Evolutionary conservation across 2,329 filamentous ascomycete genomes (phyloP), one percentile per base, ranked within the genome.

Genomic region (Colletotrichum sp.): DNA sequence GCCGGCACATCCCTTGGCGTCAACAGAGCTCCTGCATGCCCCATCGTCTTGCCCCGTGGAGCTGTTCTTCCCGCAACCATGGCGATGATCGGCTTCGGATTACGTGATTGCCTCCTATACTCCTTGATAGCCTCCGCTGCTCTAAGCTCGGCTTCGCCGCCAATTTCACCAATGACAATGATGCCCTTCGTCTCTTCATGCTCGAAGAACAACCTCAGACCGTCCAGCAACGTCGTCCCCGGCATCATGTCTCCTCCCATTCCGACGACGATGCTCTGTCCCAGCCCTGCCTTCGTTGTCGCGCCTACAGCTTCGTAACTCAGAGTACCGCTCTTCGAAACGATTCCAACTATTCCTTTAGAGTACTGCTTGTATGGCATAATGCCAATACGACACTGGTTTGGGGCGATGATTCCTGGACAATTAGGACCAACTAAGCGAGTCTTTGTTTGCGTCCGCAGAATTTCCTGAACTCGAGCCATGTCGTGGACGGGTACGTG

Each of bases 271-370:
- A 96, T 85, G 80, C 93, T 95, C 83, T 96, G 95, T 0, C 95
- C 95, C 1, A 96, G 86, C 0, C 94, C 94, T n/a, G 91, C 92
- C 76, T 92, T 88, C 8, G 93, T 95, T 28, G 95, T 92, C 2
- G 93, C 93, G 0, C 93, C 94, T 1, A 96, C 94, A 3, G 94
- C 92, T 82, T 96, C 95, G 80, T 96, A 96, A 77, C 93, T 95
- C 55, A 96, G 85, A 0, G 95, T 96, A 1, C 94, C 95, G 1
- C 93, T 95, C 82, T 95, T 96, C n/a, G 94, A 93, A 5, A 95
- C 91, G 71, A 96, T 94, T 3, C 94, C 94, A 26, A 96, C 87
- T 72, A 91, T 90, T 1, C 94, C 95, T 1, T 91, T 89, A 2
- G 71, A 76, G 30, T 86, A 87, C 78, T 87, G 85, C 34, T 79